These are phyloP conservation scores for Vaccinium vitisidaea DNA, from an alignment of 148 eudicot genomes.

Conservation along the genomic window DNA sequence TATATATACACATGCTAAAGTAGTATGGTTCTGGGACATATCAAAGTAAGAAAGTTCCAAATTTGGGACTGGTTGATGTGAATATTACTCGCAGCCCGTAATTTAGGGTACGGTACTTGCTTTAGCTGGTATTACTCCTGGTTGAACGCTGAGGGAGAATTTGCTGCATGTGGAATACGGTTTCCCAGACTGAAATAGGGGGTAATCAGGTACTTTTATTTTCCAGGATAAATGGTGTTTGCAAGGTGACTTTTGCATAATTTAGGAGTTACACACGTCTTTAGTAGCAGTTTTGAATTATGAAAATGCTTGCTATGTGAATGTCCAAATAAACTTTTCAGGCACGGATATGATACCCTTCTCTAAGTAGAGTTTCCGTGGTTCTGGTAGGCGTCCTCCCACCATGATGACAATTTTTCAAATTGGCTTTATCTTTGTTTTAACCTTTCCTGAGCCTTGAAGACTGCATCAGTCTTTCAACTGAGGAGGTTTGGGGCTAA, in stretches of 20 bases:
- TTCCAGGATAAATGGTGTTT: background rate
- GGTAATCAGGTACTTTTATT: background rate
- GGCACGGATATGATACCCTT: background rate
- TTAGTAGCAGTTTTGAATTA: background rate
- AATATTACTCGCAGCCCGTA: background rate
- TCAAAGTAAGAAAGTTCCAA: background rate
- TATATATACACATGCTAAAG: background rate
- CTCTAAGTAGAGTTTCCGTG: background rate
- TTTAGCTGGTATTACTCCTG: background rate
- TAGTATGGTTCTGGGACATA: background rate
- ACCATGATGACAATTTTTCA: background rate
- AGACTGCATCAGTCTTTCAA: background rate
- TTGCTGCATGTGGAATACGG: background rate
- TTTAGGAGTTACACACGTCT: background rate
- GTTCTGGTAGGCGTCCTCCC: background rate
- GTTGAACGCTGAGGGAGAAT: background rate
- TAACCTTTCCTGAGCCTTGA: background rate
- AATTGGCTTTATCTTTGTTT: background rate
- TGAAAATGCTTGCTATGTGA: background rate
- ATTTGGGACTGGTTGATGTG: background rate
- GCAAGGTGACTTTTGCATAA: background rate
- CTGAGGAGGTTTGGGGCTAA: background rate
- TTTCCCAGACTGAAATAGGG: background rate
- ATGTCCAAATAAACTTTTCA: background rate
- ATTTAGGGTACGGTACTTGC: background rate